Conservation (phyloP, 345 rosid genomes). For the Mangifera indica region DNA sequence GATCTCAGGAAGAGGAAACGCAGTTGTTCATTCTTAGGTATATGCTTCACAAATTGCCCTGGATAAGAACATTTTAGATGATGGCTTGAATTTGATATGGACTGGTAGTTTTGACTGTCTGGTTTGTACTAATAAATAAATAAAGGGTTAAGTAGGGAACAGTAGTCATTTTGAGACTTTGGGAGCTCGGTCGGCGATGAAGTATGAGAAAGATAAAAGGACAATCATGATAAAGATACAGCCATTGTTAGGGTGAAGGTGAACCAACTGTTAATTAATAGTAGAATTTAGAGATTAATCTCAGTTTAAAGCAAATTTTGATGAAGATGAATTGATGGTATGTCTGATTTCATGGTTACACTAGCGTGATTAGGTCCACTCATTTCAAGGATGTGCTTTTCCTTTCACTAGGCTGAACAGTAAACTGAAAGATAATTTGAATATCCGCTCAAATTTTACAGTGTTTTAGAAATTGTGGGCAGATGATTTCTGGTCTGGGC, state of each 20-base stretch:
- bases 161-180: background rate
- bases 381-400: background rate
- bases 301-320: background rate
- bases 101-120: slow-evolving; percentile 44
- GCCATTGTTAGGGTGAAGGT: background rate
- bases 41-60: background rate
- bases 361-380: background rate
- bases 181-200: background rate
- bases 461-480: background rate
- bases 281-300: background rate
- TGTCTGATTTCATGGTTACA: background rate
- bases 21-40: background rate
- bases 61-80: background rate
- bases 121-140: slow-evolving; percentile 18
- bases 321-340: background rate
- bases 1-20: background rate
- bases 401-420: background rate
- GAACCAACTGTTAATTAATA: no score
- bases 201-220: background rate
- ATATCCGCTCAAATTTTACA: no score
- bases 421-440: no score
- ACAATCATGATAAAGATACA: background rate
- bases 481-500: background rate
- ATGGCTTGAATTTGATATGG: background rate
- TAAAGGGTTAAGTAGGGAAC: background rate